Evolutionary conservation across 2,329 filamentous ascomycete genomes (phyloP).

Genomic region (Cercospora zeae-maydis): DNA sequence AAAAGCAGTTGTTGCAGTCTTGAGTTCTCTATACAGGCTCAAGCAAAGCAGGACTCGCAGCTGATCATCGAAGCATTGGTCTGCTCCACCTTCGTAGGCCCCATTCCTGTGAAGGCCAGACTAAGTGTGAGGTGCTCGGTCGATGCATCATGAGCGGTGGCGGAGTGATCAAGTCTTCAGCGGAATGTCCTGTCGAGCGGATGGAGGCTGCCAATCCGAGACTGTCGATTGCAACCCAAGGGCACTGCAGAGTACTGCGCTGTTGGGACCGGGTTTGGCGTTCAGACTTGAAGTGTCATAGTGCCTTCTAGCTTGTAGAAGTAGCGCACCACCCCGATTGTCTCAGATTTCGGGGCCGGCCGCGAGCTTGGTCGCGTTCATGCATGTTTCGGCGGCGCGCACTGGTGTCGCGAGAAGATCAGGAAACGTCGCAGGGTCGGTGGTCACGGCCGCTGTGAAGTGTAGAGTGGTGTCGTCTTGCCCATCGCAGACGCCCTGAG

Average conservation of each 20-base stretch:
- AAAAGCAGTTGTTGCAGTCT: neutral
- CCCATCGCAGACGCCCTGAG: neutral
- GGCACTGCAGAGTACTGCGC: neutral
- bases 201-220: neutral
- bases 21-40: neutral
- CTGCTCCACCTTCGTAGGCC: neutral
- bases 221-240: neutral
- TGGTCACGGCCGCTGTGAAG: too few relatives aligned
- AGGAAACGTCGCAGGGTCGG: neutral
- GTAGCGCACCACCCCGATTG: neutral
- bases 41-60: neutral
- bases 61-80: neutral
- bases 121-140: neutral
- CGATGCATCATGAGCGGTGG: neutral
- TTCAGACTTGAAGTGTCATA: neutral
- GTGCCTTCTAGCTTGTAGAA: neutral
- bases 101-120: neutral
- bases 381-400: neutral
- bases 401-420: neutral
- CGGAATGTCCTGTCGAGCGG: too few relatives aligned
- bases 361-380: neutral
- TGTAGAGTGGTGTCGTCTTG: neutral
- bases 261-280: neutral
- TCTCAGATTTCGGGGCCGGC: neutral
- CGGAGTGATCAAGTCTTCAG: too few relatives aligned